Evolutionary conservation across 2,329 filamentous ascomycete species (phyloP).

Genomic region (Aspergillus awamori): DNA sequence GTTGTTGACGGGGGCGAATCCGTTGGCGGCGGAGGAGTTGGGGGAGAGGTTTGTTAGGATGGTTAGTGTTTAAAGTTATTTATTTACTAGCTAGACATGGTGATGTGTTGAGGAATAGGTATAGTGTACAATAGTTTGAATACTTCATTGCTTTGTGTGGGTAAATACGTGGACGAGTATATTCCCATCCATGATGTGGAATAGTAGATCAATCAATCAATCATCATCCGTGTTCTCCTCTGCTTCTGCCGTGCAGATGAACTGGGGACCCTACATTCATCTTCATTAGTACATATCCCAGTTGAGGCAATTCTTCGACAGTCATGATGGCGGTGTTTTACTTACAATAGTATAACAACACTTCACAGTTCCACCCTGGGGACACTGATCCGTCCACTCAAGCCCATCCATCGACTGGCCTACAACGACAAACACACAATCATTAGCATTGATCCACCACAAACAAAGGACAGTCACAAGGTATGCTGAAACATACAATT

Average conservation of each 20-base stretch:
- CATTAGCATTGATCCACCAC: slow-evolving; percentile 14
- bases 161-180: neutral
- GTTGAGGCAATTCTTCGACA: too few relatives aligned
- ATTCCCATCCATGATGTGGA: neutral
- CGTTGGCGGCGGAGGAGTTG: slow-evolving; percentile 35
- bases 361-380: slow-evolving; percentile 23
- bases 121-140: neutral
- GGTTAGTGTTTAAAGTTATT: slow-evolving; percentile 27
- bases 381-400: slow-evolving; percentile 30
- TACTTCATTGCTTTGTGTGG: neutral
- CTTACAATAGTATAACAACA: slow-evolving; percentile 38
- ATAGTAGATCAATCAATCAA: too few relatives aligned
- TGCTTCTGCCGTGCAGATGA: neutral
- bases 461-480: neutral
- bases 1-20: slow-evolving; percentile 39
- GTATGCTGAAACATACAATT: slow-evolving; percentile 25
- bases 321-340: too few relatives aligned
- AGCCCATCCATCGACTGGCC: slow-evolving; percentile 20
- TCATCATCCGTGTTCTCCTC: neutral
- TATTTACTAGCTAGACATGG: neutral
- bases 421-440: neutral
- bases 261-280: neutral
- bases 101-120: neutral
- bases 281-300: too few relatives aligned
- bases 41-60: slow-evolving; percentile 39